Conservation (phyloP, 331 rosid species). For the Erythrophleum ivorense region DNA sequence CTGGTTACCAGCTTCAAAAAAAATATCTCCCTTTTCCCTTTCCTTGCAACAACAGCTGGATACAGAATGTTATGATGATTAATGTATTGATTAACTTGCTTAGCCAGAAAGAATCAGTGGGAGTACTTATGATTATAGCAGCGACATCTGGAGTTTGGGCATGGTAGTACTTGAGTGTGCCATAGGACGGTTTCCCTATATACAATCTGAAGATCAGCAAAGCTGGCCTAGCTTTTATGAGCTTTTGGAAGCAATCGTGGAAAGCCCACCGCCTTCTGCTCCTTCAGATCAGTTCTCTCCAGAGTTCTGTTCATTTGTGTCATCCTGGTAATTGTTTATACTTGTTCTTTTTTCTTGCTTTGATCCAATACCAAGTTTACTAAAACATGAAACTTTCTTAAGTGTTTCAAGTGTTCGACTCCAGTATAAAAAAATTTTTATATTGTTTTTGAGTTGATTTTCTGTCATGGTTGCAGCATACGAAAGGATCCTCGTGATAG, state of each 20-base stretch:
- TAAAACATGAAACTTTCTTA: neutral
- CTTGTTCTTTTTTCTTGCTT: slow-evolving; percentile 14
- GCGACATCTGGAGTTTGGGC: slow-evolving; percentile 97
- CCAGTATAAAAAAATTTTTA: neutral
- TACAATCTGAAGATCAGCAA: slow-evolving; percentile 90
- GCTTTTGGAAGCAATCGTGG: slow-evolving; percentile 86
- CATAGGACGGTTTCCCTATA: slow-evolving; percentile 89
- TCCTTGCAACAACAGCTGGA: neutral
- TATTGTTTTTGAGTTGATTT: slow-evolving; percentile 38
- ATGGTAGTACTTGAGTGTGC: slow-evolving; percentile 97
- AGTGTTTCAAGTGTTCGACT: slow-evolving; percentile 21
- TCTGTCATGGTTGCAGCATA: slow-evolving; percentile 70
- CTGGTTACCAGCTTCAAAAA: slow-evolving; percentile 12
- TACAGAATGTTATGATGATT: slow-evolving; percentile 12
- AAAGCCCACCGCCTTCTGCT: slow-evolving; percentile 88
- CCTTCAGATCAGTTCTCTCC: slow-evolving; percentile 95
- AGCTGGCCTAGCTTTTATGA: slow-evolving; percentile 90
- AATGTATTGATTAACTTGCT: slow-evolving; percentile 39
- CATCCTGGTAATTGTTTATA: slow-evolving; percentile 72
- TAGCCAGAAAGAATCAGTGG: slow-evolving; percentile 98
- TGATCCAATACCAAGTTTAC: slow-evolving; percentile 10
- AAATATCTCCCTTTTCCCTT: neutral
- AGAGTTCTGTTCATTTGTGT: slow-evolving; percentile 86
- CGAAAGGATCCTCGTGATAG: slow-evolving; percentile 78
- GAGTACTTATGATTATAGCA: slow-evolving; percentile 85